phyloP scores from a whole-genome alignment of 345 rosid species.

The Bruguiera parviflora region DNA sequence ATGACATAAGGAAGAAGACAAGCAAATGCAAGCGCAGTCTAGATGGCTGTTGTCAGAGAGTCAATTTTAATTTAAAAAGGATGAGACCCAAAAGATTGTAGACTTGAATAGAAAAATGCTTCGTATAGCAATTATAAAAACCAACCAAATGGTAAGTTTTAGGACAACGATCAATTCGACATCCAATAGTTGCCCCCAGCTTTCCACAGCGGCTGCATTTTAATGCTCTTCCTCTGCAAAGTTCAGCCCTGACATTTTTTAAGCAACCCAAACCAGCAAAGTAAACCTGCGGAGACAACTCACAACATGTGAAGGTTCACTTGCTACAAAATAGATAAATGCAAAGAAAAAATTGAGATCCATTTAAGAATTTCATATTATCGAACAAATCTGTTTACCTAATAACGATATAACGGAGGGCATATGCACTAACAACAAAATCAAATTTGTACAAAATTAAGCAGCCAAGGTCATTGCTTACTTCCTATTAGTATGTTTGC shows the following conservation, averaged over 20 bases:
- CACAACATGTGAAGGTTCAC: slow-evolving; percentile 16
- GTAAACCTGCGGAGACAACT: slow-evolving; percentile 62
- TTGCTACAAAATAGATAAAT: not conserved
- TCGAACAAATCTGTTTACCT: not conserved
- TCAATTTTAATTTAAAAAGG: not conserved
- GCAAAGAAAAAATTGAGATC: slow-evolving; percentile 6
- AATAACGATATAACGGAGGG: not conserved
- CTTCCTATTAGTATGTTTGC: slow-evolving; percentile 22
- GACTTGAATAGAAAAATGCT: not conserved
- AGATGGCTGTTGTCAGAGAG: slow-evolving; percentile 12
- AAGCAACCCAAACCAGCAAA: slow-evolving; percentile 98
- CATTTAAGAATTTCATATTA: not conserved
- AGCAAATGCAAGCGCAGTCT: slow-evolving; percentile 6
- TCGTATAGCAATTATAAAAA: slow-evolving; percentile 12
- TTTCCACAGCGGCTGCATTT: slow-evolving; percentile 94
- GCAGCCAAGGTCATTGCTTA: slow-evolving; percentile 18
- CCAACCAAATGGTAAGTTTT: slow-evolving; percentile 95
- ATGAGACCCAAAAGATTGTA: not conserved
- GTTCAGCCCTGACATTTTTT: slow-evolving; percentile 93
- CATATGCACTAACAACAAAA: no score
- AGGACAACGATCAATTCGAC: slow-evolving; percentile 96
- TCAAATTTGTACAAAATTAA: not conserved
- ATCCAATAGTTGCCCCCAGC: slow-evolving; percentile 98
- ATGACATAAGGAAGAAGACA: slow-evolving; percentile 14
- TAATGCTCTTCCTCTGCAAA: slow-evolving; percentile 86